phyloP scores from a whole-genome alignment of 257 asterid genomes.

The Salvia miltiorrhiza region DNA sequence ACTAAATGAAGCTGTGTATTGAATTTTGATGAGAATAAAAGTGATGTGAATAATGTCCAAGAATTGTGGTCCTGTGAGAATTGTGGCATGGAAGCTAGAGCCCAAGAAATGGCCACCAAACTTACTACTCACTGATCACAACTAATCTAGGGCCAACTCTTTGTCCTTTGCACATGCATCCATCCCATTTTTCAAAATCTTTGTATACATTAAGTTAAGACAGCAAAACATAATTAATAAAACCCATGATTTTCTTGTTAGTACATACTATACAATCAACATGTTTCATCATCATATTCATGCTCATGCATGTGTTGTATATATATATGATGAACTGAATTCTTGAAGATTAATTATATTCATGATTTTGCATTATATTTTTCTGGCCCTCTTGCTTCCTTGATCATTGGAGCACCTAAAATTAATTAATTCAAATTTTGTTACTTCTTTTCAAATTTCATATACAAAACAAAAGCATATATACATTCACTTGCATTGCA shows the following conservation, averaged over 20 bases:
- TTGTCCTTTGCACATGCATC: slow-evolving; percentile 40
- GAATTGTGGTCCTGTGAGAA: slow-evolving; percentile 28
- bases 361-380: slow-evolving; percentile 19
- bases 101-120: slow-evolving; percentile 33
- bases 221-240: neutral
- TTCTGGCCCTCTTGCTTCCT: slow-evolving; percentile 33
- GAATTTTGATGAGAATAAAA: slow-evolving; percentile 9
- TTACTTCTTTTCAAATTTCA: neutral
- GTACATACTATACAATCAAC: neutral
- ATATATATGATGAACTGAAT: slow-evolving; percentile 10
- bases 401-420: slow-evolving; percentile 19
- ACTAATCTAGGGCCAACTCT: slow-evolving; percentile 23
- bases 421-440: neutral
- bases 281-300: slow-evolving; percentile 16
- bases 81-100: slow-evolving; percentile 26
- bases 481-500: neutral
- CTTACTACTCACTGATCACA: slow-evolving; percentile 24
- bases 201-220: neutral
- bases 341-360: slow-evolving; percentile 8
- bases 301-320: no score
- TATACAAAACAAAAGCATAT: no score
- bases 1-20: slow-evolving; percentile 10
- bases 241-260: neutral
- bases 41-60: slow-evolving; percentile 13
- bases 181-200: slow-evolving; percentile 24